Evolutionary conservation across 805 yeast species (phyloP), one percentile per base, ranked within the genome.

Genomic region (Metschnikowia matae): DNA sequence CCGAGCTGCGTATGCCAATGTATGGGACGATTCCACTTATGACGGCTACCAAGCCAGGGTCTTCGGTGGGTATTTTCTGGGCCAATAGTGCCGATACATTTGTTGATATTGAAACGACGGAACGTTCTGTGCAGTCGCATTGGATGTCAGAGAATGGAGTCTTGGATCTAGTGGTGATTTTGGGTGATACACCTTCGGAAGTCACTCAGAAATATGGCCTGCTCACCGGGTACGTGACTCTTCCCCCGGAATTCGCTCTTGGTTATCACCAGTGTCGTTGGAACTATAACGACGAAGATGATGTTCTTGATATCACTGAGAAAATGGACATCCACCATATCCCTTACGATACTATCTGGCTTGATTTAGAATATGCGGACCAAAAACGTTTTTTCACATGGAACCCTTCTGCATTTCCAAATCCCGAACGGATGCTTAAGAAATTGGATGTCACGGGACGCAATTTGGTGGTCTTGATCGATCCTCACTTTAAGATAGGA

Each of bases 261-360:
- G 98, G 96, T 0, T 89, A 94, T 63, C 98, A 94, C 63, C 99
- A 94, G 68, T 92, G 97, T 63, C 79, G 98, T 62, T 94, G 99
- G 99, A 94, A 94, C 66, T 94, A 94, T 69, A 88, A 89, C 63
- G 91, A 87, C 59, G 91, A 88, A 62, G 75, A 76, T 10, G 99
- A 94, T 67, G 92, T 94, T 1, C 67, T 89, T n/a, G 81, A 75
- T 6, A 85, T 94, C 13, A 78, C 79, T 55, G 64, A 74, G 1
- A 76, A 81, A 49, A 85, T 94, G 78, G 98, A 92, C 65, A 73
- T 78, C 52, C 64, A 80, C 59, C 79, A 74, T 40, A 82, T 94
- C 51, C 97, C 98, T 2, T 87, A 84, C 63, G 99, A 94, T 65
- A 82, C 86, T 13, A 86, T 94, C 46, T 94, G 99, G 99, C 77